Evolutionary conservation across 768 basidiomycete genomes (phyloP), one percentile per base, ranked within the genome.

Genomic region (Mrakia gelida): DNA sequence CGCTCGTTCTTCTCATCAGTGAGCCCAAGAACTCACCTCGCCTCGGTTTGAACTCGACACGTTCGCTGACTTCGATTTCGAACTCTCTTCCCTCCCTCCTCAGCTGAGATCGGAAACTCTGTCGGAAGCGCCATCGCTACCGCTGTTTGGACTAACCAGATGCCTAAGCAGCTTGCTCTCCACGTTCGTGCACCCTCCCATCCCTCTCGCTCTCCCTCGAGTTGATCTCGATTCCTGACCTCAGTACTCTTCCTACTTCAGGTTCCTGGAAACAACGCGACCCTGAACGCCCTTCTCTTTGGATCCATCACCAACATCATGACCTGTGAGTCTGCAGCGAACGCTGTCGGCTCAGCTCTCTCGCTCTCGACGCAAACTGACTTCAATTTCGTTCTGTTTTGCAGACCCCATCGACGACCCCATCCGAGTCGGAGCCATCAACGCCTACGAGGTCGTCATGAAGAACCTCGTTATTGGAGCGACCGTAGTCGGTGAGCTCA

Each of bases 61-160:
- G 45, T 10, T 49, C 15, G 9, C 45, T 49, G 45, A 49, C 45
- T 49, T 49, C 45, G 45, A 10, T 16, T 13, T 49, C 45, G 8
- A 9, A 49, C 45, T 49, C 15, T 49, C 45, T 49, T 49, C 45
- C 45, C 15, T 49, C 45, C 15, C 15, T 16, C 15, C 15, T 16
- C 45, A 49, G 45, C 91, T 0, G 90, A 92, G 41, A 88, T 91
- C 71, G 91, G 91, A 18, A 90, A 89, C 34, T 88, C 88, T 18
- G 88, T 90, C 30, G 91, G 91, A 43, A 87, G 85, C 28, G 90
- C 90, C 15, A 86, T 89, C 75, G 90, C 90, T n/a, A 89, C 89
- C 7, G 88, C 88, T 52, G 88, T 91, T 78, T 91, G 90, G 89
- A 87, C 88, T 3, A 87, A 87, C 80, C 84, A 86, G 61, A 92